These are phyloP conservation scores for Gracilaria domingensis DNA, from an alignment of 23 red algal genomes.

Conservation along the genomic window DNA sequence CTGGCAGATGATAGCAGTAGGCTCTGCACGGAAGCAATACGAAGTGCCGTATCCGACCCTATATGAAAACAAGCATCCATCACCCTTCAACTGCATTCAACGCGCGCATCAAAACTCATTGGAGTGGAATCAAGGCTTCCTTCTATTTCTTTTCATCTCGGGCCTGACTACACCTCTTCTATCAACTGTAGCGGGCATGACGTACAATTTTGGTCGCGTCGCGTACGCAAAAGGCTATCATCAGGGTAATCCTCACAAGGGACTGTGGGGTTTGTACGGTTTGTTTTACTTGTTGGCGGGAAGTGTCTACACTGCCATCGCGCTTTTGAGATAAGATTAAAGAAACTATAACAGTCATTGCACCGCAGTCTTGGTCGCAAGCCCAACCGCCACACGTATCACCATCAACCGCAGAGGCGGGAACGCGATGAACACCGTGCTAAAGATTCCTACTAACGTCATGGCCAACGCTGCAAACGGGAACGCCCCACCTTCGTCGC, in stretches of 20 bases:
- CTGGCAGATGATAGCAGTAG: conserved; percentile 81
- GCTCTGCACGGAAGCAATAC: conserved; percentile 67
- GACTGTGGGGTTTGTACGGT: conserved; percentile 82
- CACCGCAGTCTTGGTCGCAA: conserved; percentile 7
- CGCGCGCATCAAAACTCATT: conserved; percentile 85
- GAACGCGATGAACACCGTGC: conserved; percentile 75
- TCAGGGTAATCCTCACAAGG: conserved; percentile 77
- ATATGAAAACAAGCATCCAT: conserved; percentile 87
- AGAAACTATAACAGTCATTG: background rate
- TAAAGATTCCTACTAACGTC: conserved; percentile 90
- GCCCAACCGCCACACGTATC: conserved; percentile 64
- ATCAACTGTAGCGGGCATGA: conserved; percentile 66
- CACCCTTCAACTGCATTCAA: conserved; percentile 81
- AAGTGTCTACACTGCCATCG: conserved; percentile 64
- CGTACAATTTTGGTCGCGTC: conserved; percentile 82
- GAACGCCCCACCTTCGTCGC: conserved; percentile 85
- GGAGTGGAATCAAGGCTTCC: conserved; percentile 77
- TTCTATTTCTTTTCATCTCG: conserved; percentile 73
- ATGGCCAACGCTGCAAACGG: conserved; percentile 94
- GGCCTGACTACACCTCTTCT: conserved; percentile 71
- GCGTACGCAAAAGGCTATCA: conserved; percentile 84
- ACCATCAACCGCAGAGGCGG: conserved; percentile 69
- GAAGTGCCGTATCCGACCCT: conserved; percentile 77
- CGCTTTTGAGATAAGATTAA: conserved; percentile 34
- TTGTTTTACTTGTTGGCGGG: conserved; percentile 70